Base-by-base conservation (phyloP, 139 green algal species). In the Gonium pectorale region DNA sequence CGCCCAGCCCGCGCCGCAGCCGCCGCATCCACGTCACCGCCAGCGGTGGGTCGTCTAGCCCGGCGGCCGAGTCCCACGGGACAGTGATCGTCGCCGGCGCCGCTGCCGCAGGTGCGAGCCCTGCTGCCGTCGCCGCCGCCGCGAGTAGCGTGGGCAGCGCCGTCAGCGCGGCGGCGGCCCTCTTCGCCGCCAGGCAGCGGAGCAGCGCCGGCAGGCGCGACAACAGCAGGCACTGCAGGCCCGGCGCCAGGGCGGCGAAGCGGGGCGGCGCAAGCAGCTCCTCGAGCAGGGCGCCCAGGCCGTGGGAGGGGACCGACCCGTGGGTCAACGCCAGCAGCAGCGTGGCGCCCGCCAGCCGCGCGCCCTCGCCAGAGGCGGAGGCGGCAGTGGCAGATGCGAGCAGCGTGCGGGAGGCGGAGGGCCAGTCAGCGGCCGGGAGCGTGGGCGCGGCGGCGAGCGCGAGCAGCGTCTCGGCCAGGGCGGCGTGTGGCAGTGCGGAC, bases 271-370 rank as follows among this genome's bases (percentile, higher is more conserved):
- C 79, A 3, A 73, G 35, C 22, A 68, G 64, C 35, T 85, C 79
- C 46, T 85, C 79, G 49, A 85, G 27, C 49, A 85, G 15, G 6
- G 46, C 8, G 35, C 64, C 63, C 35, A 85, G 63, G 6, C 79
- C 79, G 9, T 78, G 46, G 29, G 64, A 67, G 7, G 64, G 33
- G 5, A 44, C 44, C 11, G 49, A 40, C 54, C 77, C 77, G 44
- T 83, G 77, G 22, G 77, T 15, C 59, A 83, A 43, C 13, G 77
- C 60, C 60, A 83, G 19, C 60, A 83, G 77, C 77, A 83, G 77
- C 43, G 62, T 64, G 29, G 77, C 77, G 26, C n/a, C 75, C 29
- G 31, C 38, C 56, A 81, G 41, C 56, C 74, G 74, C 26, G 31
- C 33, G 38, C 35, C 72, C n/a, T 29, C 43, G 26, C 52, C 7